Base-by-base conservation (phyloP, 2,329 filamentous ascomycete species). In the Cladosporium sp. region DNA sequence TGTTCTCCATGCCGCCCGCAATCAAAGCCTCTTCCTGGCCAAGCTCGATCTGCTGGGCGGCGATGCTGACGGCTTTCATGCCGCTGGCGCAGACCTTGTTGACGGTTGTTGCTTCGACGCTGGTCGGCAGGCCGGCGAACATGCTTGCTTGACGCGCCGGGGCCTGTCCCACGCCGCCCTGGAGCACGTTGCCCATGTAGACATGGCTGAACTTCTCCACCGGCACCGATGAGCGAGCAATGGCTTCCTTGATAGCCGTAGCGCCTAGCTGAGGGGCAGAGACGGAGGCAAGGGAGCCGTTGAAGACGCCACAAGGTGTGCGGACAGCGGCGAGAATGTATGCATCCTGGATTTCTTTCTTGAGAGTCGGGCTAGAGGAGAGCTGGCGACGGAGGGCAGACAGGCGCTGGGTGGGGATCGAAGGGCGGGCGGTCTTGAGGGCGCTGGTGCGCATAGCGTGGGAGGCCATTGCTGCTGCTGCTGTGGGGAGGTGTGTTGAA, bases 61-160 rank as follows among this genome's bases (percentile, higher is more conserved):
- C 95, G 53, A 98, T 86, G 26, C 86, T 88, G 5, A 98, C 93
- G 1, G 95, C 91, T 79, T 99, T 99, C 70, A 99, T 83, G 5
- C 95, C 95, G 0, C 93, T 97, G 4, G 95, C 91, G 82, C 95
- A 99, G 67, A 99, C 95, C 81, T 99, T 99, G 85, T 99, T 99
- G 79, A 99, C 89, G 18, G 95, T 98, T 60, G 90, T 89, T 40
- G 93, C 91, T 80, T 99, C 95, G 65, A 96, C 86, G 7, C 85
- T 87, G n/a, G 88, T 82, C 11, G 92, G 85, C 4, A 98, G 86
- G 1, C 93, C 93, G 4, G 95, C 92, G 75, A 96, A 94, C 67
- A 98, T 90, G 70, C 88, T 83, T 12, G 95, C 95, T 81, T 99
- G 95, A 58, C 95, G 88, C 26, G 95, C 94, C 1, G 95, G 95